These are phyloP conservation scores for Cadophora malorum DNA, from an alignment of 2,329 filamentous ascomycete genomes.

Conservation along the genomic window DNA sequence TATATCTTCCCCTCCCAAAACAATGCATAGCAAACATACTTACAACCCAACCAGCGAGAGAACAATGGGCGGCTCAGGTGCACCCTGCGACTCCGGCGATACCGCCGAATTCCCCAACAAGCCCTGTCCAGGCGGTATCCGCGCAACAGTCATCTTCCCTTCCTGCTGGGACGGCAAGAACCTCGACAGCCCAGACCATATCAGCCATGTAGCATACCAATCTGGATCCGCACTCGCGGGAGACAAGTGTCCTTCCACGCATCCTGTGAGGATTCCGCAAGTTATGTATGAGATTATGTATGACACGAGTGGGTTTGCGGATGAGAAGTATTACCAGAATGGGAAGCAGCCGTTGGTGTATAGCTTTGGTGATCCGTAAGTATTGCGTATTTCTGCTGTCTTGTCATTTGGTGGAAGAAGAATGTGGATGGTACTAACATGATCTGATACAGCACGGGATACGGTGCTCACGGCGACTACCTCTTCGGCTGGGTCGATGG, in stretches of 20 bases:
- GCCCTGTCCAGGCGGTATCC: constrained; percentile 58
- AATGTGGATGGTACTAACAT: background rate
- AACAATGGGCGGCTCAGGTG: constrained; percentile 45
- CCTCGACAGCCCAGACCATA: constrained; percentile 60
- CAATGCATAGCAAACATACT: background rate
- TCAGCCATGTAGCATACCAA: constrained; percentile 61
- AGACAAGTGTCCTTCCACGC: constrained; percentile 19
- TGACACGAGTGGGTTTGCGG: constrained; percentile 27
- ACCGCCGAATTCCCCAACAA: constrained; percentile 58
- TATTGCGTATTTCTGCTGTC: background rate
- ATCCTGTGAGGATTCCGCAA: constrained; percentile 25
- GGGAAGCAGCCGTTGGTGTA: constrained; percentile 30
- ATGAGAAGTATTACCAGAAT: constrained; percentile 24
- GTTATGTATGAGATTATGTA: constrained; percentile 32
- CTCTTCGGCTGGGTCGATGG: constrained; percentile 61
- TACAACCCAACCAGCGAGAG: constrained; percentile 21
- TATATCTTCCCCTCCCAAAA: background rate
- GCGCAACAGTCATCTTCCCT: constrained; percentile 63
- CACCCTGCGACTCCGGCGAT: constrained; percentile 46
- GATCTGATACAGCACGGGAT: constrained; percentile 49
- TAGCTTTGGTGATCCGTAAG: constrained; percentile 49
- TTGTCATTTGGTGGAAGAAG: background rate
- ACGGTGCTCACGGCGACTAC: constrained; percentile 64
- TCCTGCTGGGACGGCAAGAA: constrained; percentile 68
- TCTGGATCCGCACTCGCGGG: constrained; percentile 36